Conservation (phyloP, 768 basidiomycete species). For the Boletus reticulatus region DNA sequence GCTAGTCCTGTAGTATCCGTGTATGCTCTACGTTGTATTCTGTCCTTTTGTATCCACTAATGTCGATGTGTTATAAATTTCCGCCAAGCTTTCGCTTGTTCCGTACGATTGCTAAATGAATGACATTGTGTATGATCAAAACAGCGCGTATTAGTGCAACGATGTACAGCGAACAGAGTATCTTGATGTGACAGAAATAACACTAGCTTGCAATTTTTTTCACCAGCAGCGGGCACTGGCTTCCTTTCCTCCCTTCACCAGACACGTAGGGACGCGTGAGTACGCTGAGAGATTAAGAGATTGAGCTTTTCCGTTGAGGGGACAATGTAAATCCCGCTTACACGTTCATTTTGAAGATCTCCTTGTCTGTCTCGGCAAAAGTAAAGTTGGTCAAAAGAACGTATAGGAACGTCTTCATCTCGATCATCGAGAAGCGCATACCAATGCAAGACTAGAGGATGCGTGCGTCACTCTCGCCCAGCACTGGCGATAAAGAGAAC, state of each 20-base stretch:
- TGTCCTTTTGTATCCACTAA: slow-evolving; percentile 8
- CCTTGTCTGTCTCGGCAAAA: slow-evolving; percentile 51
- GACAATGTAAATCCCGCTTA: slow-evolving; percentile 32
- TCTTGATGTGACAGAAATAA: background rate
- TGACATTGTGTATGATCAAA: background rate
- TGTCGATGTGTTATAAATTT: slow-evolving; percentile 11
- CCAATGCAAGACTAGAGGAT: slow-evolving; percentile 74
- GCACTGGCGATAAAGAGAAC: too few species aligned
- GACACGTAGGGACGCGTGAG: slow-evolving; percentile 62
- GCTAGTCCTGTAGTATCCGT: slow-evolving; percentile 10
- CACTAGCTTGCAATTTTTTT: slow-evolving; percentile 27
- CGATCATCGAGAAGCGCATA: slow-evolving; percentile 77
- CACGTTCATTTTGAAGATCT: slow-evolving; percentile 61
- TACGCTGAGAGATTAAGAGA: slow-evolving; percentile 39
- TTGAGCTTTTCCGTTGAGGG: background rate
- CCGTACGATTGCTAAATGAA: background rate
- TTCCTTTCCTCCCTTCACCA: slow-evolving; percentile 54
- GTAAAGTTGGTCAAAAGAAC: slow-evolving; percentile 65
- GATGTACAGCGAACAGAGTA: background rate
- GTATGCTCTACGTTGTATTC: slow-evolving; percentile 13
- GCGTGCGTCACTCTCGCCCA: too few species aligned
- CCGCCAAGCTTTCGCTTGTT: too few species aligned
- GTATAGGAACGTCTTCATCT: slow-evolving; percentile 77
- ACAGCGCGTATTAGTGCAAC: too few species aligned
- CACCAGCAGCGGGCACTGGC: slow-evolving; percentile 60